A percentile compares a stretch with the other conserved stretches of the same genome.
Conservation (phyloP, 1,139 yeast species). For the Geotrichum reessii region DNA sequence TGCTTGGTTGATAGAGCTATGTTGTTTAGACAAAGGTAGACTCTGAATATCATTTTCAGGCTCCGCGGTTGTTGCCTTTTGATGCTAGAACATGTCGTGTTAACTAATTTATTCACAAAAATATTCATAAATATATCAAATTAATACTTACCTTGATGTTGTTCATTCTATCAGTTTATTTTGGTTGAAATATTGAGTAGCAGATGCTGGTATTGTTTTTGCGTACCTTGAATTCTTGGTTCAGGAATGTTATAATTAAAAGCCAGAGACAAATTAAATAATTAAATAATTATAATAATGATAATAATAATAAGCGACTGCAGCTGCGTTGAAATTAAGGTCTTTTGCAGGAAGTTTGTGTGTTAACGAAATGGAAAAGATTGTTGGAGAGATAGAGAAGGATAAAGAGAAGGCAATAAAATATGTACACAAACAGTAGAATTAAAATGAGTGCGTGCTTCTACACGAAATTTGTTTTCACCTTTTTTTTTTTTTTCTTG, state of each 20-base stretch:
- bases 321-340: too few species aligned
- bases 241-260: neutral
- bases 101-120: neutral
- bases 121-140: neutral
- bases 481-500: neutral
- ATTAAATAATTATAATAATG: neutral
- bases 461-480: neutral
- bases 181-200: neutral
- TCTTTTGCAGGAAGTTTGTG: neutral
- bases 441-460: neutral
- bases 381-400: neutral
- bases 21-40: neutral
- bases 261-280: neutral
- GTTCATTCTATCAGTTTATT: neutral
- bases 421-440: neutral
- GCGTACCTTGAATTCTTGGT: neutral
- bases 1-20: neutral
- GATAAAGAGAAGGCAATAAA: neutral
- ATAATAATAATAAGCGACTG: neutral
- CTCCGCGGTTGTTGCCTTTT: conserved; percentile 1
- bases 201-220: neutral
- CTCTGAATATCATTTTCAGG: conserved; percentile 1
- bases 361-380: neutral
- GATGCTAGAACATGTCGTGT: neutral
- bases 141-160: conserved; percentile 1